These are phyloP conservation scores for Ruellia speciosa DNA, from an alignment of 305 asterid species.

Conservation along the genomic window DNA sequence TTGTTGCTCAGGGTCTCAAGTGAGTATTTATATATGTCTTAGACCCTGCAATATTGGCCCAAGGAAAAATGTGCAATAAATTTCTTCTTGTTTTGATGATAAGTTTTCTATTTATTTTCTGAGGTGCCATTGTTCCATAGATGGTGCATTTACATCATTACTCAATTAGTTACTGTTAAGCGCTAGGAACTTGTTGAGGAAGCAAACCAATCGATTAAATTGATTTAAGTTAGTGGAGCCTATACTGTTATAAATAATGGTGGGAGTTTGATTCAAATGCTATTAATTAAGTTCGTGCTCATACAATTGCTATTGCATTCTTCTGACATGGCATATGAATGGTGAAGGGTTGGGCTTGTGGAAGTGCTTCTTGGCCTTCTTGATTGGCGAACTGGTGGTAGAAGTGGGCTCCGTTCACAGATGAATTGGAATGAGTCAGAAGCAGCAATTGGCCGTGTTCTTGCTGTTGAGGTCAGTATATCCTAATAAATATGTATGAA, in stretches of 20 bases:
- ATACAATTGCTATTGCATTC: constrained; percentile 1
- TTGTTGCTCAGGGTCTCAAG: constrained; percentile 99
- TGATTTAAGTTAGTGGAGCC: background rate
- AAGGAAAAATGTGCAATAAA: constrained; percentile 8
- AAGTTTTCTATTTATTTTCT: constrained; percentile 7
- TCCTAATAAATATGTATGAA: background rate
- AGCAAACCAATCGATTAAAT: background rate
- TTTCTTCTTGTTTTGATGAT: constrained; percentile 5
- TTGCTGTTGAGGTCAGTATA: constrained; percentile 80
- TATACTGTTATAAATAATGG: background rate
- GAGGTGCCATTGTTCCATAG: constrained; percentile 5
- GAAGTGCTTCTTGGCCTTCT: constrained; percentile 98
- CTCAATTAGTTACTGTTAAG: constrained; percentile 6
- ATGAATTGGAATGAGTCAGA: constrained; percentile 99
- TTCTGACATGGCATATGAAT: constrained; percentile 18
- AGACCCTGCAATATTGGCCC: background rate
- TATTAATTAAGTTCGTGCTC: background rate
- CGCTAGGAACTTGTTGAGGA: background rate
- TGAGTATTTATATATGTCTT: constrained; percentile 26
- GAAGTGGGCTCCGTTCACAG: constrained; percentile 69
- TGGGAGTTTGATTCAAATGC: constrained; percentile 17
- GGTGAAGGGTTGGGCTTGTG: constrained; percentile 89
- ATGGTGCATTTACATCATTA: constrained; percentile 15
- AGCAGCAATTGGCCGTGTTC: constrained; percentile 92
- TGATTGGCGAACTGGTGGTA: constrained; percentile 98